These are phyloP conservation scores for Volvox reticuliferus DNA, from an alignment of 139 green algal species.

Conservation along the genomic window DNA sequence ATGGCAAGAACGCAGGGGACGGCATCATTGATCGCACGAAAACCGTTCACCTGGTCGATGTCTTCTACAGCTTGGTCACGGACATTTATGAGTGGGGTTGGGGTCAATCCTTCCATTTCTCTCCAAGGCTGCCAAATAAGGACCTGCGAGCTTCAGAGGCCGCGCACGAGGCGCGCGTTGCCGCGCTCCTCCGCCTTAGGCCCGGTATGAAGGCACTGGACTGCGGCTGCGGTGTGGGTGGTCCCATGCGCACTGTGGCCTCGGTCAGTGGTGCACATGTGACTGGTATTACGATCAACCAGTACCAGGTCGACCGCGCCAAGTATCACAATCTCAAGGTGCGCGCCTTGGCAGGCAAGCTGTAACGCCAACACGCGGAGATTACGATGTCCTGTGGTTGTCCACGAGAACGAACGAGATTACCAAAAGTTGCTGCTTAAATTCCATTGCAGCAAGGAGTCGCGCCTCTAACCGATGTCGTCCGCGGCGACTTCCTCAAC, in stretches of 20 bases:
- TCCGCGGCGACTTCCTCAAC: conserved; percentile 96
- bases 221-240: conserved; percentile 97
- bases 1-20: conserved; percentile 63
- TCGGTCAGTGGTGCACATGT: conserved; percentile 85
- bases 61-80: conserved; percentile 88
- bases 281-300: conserved; percentile 97
- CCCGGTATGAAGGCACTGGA: conserved; percentile 90
- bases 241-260: conserved; percentile 96
- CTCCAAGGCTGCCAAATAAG: conserved; percentile 87
- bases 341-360: conserved; percentile 8
- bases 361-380: conserved; percentile 1
- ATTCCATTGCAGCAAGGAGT: conserved; percentile 74
- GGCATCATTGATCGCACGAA: conserved; percentile 68
- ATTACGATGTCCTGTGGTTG: neutral
- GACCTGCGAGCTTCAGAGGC: conserved; percentile 78
- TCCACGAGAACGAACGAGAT: neutral
- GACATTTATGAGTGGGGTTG: conserved; percentile 99
- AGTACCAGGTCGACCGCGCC: conserved; percentile 92
- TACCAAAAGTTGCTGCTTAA: neutral
- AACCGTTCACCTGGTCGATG: conserved; percentile 74
- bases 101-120: conserved; percentile 98
- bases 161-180: conserved; percentile 90
- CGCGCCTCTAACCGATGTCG: conserved; percentile 77
- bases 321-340: conserved; percentile 85
- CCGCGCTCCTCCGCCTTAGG: conserved; percentile 75